Base-by-base conservation (phyloP, 345 rosid genomes). In the Corchorus olitorius region DNA sequence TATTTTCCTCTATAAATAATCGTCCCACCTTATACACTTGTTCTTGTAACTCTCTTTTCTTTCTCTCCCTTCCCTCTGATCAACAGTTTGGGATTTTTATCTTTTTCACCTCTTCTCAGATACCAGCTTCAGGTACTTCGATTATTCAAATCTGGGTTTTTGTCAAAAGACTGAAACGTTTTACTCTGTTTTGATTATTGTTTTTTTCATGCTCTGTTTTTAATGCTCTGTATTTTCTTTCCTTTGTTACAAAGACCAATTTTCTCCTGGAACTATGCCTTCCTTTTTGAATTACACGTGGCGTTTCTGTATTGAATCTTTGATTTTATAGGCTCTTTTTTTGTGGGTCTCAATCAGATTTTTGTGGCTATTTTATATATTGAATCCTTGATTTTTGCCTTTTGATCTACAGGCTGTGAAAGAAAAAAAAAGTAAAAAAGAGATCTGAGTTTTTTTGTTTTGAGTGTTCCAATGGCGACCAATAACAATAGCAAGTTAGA, bases 401-500 rank as follows among this genome's bases (percentile, higher is more conserved):
- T 65, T 8, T n/a, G 41, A 75, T 82, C 59, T 52, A 65, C 81
- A 87, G 86, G 77, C 65, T 50, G 76, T 39, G 4, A n/a, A n/a
- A 2, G 33, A 7, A 52, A 39, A 39, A 53, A 70, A 54, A 54
- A 56, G 63, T 11, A 6, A 2, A 2, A 43, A 20, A 20, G 13
- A 65, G 11, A 16, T 19, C 10, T 46, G 5, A 49, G 20, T 58
- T 17, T 58, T 49, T 46, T 46, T 13, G 20, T 12, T 46, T 39
- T 46, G 62, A 58, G 65, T 60, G 60, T 67, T 52, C 73, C 59
- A 54, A 87, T 90, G 89, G 86, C 89, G 80, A 79, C 86, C 76
- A 75, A 60, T 74, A 73, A 17, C 6, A 83, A 11, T 49, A 83
- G 89, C 83, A 93, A 88, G 78, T 0, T 93, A 75, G 94, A 89